Evolutionary conservation across 331 rosid genomes (phyloP), one percentile per base, ranked within the genome.

Genomic region (Malus hybrid): DNA sequence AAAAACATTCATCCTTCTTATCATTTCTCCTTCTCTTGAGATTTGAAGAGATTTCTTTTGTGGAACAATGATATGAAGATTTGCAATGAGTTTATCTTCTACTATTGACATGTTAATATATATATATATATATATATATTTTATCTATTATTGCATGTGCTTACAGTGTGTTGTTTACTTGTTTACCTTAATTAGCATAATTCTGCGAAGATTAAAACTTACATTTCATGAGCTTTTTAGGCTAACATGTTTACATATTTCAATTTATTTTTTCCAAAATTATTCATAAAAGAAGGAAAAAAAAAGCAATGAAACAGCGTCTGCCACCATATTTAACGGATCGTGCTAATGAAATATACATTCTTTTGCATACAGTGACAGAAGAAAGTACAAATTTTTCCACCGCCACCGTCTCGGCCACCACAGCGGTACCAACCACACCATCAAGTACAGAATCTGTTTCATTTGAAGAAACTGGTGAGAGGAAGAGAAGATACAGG

Each of bases 401-500:
- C 36, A 73, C 54, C 32, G 32, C 63, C 65, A 6, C 65, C 4
- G 33, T 42, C 9, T 20, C 57, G 20, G 57, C 60, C 1, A 7
- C 57, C 5, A 13, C 71, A 3, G 71, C 15, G 0, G n/a, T 69
- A 6, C 31, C 83, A 0, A 19, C 68, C 7, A 36, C 80, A 10
- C 80, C 73, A 1, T 44, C 83, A 0, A 63, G 78, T 32, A 13
- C 66, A 13, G 92, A 83, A 59, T 63, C 61, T 34, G 89, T 14
- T 9, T 57, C 81, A 1, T 1, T 9, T 0, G 96, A 88, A 69
- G 96, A 84, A 67, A 83, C 81, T 4, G 91, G 89, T 1, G 99
- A 94, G 75, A 88, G 86, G 71, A 85, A 87, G 61, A 86, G 97
- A 63, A 86, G 91, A 78, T 94, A 90, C 83, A 85, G 99, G 78